A percentile compares a stretch with the other conserved stretches of the same genome.
Evolutionary conservation across 108 stramenopile species (phyloP).

Genomic region (Cylindrotheca fusiformis): DNA sequence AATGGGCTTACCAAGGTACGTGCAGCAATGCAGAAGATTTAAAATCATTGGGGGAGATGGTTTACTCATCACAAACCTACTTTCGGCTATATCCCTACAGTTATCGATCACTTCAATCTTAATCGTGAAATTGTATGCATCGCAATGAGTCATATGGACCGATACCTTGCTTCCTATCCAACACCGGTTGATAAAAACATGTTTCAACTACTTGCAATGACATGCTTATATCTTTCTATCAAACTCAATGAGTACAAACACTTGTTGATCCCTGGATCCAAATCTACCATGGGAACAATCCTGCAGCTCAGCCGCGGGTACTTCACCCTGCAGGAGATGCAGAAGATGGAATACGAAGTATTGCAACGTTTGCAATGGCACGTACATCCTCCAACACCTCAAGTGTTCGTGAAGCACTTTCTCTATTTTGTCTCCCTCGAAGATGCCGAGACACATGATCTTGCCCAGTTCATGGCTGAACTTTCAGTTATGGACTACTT

Average conservation of each 20-base stretch:
- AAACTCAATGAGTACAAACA: conserved; percentile 57
- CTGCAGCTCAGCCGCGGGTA: conserved; percentile 34
- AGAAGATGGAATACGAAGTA: conserved; percentile 43
- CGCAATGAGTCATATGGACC: conserved; percentile 65
- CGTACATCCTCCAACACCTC: conserved; percentile 54
- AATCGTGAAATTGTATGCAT: conserved; percentile 61
- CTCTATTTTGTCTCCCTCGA: conserved; percentile 30
- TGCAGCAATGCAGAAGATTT: not conserved
- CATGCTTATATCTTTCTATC: conserved; percentile 64
- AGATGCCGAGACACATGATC: conserved; percentile 50
- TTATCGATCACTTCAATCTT: conserved; percentile 67
- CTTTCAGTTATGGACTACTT: conserved; percentile 72
- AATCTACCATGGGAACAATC: conserved; percentile 42
- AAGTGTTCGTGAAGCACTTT: conserved; percentile 31
- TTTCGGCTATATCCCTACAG: too few species aligned
- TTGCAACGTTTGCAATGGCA: conserved; percentile 46
- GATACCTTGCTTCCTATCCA: conserved; percentile 30
- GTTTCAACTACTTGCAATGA: conserved; percentile 72
- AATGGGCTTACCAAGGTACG: conserved; percentile 39
- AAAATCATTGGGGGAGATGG: not conserved
- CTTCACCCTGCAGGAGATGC: conserved; percentile 38
- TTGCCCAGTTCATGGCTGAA: conserved; percentile 72
- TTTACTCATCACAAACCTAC: not conserved
- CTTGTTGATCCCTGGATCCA: conserved; percentile 14
- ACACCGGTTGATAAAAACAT: conserved; percentile 30